Base-by-base conservation (phyloP, 1,139 yeast species). In the Keqinozyma sinolaborantium region DNA sequence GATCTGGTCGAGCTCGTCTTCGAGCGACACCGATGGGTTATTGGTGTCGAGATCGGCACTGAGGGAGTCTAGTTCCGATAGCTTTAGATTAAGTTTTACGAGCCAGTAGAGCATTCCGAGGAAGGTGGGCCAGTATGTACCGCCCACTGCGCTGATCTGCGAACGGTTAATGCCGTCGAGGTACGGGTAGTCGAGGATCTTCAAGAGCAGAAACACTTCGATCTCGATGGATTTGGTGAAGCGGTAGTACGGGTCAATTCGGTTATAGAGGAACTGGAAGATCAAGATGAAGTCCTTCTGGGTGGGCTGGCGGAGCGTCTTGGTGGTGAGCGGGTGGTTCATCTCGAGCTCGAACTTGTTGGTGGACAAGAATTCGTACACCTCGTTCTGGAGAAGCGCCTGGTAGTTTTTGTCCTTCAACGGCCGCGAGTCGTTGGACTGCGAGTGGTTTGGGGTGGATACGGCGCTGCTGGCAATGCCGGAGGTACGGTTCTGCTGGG, bases 141-240 rank as follows among this genome's bases (percentile, higher is more conserved):
- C 95, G 2, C 96, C 96, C 5, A 87, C 96, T 0, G 96, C 96
- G 30, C 90, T 79, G 21, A 88, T 79, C 51, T 86, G 95, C 1
- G 92, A 81, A 48, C 88, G 77, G 53, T 82, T 84, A 28, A 88
- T 79, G 0, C 84, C 69, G 27, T 85, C 95, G 36, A 87, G 56
- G 53, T 82, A 86, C 1, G 97, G 97, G 50, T 88, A 90, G 32
- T 75, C 76, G 39, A 87, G 57, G 20, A 70, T 68, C 48, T 77
- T 80, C 42, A 90, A 60, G 11, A 86, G 60, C 14, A 73, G 69
- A 44, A 80, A 81, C 8, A 88, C 85, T 41, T 90, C 97, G 32
- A 75, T 71, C 42, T 88, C 96, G 25, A 83, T 72, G 11, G 84
- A 68, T 48, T 73, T 77, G 16, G 77, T 69, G 50, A 86, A 86